These are phyloP conservation scores for Botrytis deweyae DNA, from an alignment of 2,329 filamentous ascomycete genomes.

Conservation along the genomic window DNA sequence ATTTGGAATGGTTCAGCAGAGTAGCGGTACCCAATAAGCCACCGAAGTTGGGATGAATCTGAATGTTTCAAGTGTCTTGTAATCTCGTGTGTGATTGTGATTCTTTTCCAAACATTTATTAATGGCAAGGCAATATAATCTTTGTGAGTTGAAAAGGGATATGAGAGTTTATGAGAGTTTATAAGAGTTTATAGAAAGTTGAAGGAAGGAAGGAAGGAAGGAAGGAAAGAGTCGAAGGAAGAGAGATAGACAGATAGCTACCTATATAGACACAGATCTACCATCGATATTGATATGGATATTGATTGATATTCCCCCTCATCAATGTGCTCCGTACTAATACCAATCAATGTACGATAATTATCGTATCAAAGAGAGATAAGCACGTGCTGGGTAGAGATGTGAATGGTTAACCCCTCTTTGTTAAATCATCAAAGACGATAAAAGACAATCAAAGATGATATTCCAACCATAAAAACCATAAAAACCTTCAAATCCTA, in stretches of 20 bases:
- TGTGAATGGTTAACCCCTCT: slow-evolving; percentile 4
- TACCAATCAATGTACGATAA: neutral
- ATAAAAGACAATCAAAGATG: too few species aligned
- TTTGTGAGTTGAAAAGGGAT: neutral
- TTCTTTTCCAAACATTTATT: neutral
- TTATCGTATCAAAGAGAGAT: slow-evolving; percentile 1
- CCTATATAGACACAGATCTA: neutral
- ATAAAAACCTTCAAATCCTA: neutral
- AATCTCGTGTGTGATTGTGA: neutral
- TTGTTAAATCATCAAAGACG: neutral
- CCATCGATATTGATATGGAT: neutral
- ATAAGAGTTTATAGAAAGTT: neutral
- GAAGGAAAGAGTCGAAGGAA: neutral
- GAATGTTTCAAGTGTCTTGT: neutral
- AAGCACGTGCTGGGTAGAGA: neutral
- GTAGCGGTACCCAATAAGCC: slow-evolving; percentile 1
- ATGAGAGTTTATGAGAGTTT: too few species aligned
- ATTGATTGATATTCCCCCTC: neutral
- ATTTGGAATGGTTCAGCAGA: slow-evolving; percentile 18
- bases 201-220: neutral
- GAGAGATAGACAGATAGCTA: neutral
- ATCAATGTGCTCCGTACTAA: neutral
- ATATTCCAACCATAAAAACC: too few species aligned
- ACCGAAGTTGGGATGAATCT: neutral
- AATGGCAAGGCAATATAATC: neutral